A percentile compares a stretch with the other conserved stretches of the same genome.
phyloP scores from a whole-genome alignment of 192 early-diverging fungal species.

The Polychytrium aggregatum region DNA sequence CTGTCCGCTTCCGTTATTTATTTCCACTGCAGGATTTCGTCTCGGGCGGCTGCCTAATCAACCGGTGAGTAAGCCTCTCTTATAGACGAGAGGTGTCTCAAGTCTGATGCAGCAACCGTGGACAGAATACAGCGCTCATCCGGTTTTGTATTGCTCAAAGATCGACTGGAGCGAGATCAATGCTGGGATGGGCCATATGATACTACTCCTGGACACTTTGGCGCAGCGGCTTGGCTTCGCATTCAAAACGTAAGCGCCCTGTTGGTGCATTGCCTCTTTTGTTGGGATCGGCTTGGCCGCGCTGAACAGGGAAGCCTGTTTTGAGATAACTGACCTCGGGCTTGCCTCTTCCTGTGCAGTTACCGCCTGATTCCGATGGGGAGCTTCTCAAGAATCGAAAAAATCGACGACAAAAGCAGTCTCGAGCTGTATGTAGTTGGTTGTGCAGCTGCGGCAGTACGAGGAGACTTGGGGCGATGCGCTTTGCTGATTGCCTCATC shows the following conservation, averaged over 20 bases:
- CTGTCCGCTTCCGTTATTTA: too few relatives aligned
- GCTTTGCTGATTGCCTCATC: not conserved
- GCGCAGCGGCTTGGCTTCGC: conserved; percentile 72
- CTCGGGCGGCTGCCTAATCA: conserved; percentile 67
- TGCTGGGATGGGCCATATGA: conserved; percentile 85
- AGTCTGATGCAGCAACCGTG: too few relatives aligned
- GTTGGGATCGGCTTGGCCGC: too few relatives aligned
- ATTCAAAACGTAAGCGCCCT: conserved; percentile 51
- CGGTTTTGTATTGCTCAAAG: too few relatives aligned
- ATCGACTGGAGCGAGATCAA: conserved; percentile 96
- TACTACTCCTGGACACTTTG: conserved; percentile 76
- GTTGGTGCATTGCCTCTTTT: not conserved
- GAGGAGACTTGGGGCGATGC: not conserved
- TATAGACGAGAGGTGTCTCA: too few relatives aligned
- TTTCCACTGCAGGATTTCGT: conserved; percentile 57
- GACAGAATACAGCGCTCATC: too few relatives aligned
- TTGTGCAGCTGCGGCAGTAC: too few relatives aligned
- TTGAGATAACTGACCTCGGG: too few relatives aligned
- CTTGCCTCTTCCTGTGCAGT: conserved; percentile 16
- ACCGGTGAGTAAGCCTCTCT: conserved; percentile 35
- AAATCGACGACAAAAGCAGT: conserved; percentile 59
- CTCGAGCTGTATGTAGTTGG: conserved; percentile 60
- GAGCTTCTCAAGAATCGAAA: conserved; percentile 82
- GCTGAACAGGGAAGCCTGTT: too few relatives aligned
- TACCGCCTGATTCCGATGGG: conserved; percentile 86